phyloP scores from a whole-genome alignment of 305 asterid genomes.

The Solanum hybrid region DNA sequence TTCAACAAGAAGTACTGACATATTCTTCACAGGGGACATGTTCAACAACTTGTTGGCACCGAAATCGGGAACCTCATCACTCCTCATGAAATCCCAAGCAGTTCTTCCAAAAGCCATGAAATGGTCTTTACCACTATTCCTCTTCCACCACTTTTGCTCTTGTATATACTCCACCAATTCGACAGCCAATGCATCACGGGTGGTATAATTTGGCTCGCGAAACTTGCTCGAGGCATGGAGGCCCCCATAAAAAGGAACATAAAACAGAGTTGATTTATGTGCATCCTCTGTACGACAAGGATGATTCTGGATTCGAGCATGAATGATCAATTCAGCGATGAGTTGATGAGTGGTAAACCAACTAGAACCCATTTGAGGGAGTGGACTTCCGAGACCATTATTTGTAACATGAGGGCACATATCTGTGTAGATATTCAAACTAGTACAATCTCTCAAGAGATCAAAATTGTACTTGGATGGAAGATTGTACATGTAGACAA shows the following conservation, averaged over 20 bases:
- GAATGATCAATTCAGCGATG: conserved; percentile 5
- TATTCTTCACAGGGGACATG: conserved; percentile 7
- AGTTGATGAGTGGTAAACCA: conserved; percentile 14
- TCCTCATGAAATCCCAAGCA: conserved; percentile 16
- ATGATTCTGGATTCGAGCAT: conserved; percentile 7
- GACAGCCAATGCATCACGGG: conserved; percentile 4
- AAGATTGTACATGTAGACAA: conserved; percentile 1
- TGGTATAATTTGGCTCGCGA: neutral
- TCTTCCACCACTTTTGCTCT: conserved; percentile 4
- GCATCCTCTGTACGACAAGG: conserved; percentile 9
- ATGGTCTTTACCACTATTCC: conserved; percentile 10
- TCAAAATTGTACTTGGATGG: conserved; percentile 10
- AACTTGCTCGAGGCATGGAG: conserved; percentile 11
- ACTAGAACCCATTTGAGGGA: neutral
- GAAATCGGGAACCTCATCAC: neutral
- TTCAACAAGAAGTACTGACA: conserved; percentile 8
- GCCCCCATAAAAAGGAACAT: conserved; percentile 16
- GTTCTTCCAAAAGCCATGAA: conserved; percentile 16
- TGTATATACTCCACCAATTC: conserved; percentile 9
- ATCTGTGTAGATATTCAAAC: neutral
- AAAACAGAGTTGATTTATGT: neutral
- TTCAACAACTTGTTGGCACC: conserved; percentile 9
- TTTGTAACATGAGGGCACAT: conserved; percentile 9
- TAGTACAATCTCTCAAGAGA: conserved; percentile 4
- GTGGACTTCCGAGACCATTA: conserved; percentile 10